Conservation (phyloP, 176 grass and related monocot genomes). For the Avena sativa region DNA sequence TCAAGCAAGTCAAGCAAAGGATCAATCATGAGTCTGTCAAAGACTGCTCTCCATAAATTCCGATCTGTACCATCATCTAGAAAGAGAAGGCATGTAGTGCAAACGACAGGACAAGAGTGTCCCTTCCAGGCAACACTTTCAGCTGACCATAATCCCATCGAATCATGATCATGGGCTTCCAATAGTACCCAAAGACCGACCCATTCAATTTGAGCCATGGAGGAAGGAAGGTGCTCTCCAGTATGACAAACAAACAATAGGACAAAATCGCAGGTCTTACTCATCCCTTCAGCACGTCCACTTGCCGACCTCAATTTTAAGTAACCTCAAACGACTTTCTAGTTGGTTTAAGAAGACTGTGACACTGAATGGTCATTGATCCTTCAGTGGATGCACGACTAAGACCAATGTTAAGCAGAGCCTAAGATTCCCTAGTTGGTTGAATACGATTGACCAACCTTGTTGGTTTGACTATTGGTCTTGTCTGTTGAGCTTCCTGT, state of each 20-base stretch:
- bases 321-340: slow-evolving; percentile 7
- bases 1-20: slow-evolving; percentile 27
- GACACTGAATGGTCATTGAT: neutral
- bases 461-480: slow-evolving; percentile 41
- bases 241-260: slow-evolving; percentile 38
- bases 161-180: neutral
- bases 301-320: slow-evolving; percentile 24
- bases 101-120: neutral
- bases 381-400: neutral
- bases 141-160: neutral
- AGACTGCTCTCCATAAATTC: slow-evolving; percentile 3
- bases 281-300: slow-evolving; percentile 8
- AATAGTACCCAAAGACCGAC: neutral
- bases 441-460: slow-evolving; percentile 50
- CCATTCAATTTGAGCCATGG: neutral
- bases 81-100: neutral
- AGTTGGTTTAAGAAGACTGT: slow-evolving; percentile 36
- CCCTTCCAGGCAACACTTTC: neutral
- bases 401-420: slow-evolving; percentile 35
- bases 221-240: slow-evolving; percentile 33
- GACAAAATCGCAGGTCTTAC: neutral
- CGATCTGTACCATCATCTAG: neutral
- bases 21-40: slow-evolving; percentile 20
- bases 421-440: slow-evolving; percentile 33
- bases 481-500: slow-evolving; percentile 5